These are phyloP conservation scores for Trichophyton simii DNA, from an alignment of 2,329 filamentous ascomycete genomes.

Conservation along the genomic window DNA sequence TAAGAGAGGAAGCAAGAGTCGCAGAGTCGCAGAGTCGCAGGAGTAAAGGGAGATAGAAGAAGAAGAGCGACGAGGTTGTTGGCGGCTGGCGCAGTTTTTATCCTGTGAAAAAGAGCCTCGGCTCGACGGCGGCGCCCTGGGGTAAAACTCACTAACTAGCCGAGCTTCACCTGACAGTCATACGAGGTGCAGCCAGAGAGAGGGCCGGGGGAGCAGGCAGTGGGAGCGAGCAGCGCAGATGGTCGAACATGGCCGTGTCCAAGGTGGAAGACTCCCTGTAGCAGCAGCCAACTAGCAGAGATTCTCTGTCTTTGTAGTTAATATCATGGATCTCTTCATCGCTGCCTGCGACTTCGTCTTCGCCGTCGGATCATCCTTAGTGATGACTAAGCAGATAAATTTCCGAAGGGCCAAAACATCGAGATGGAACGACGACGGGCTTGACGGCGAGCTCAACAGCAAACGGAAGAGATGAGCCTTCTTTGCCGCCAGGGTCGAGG, in stretches of 20 bases:
- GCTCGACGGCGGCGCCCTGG: background rate
- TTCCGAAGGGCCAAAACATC: background rate
- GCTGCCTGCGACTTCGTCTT: no score
- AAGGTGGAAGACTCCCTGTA: no score
- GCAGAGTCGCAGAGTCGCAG: background rate
- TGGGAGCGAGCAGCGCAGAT: no score
- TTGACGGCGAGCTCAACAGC: background rate
- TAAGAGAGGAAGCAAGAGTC: background rate
- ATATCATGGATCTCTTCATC: no score
- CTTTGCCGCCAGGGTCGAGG: background rate
- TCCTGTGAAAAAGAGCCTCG: background rate
- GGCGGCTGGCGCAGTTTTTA: background rate
- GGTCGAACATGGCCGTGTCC: no score
- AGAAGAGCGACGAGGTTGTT: background rate
- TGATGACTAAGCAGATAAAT: background rate
- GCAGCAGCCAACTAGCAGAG: no score
- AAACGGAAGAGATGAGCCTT: background rate
- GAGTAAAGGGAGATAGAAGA: background rate
- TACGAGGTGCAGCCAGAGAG: no score
- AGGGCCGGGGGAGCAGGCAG: no score
- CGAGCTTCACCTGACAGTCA: background rate
- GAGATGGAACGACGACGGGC: background rate
- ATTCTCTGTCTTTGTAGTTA: no score
- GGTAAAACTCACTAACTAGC: background rate
- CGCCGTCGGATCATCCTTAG: background rate